A percentile compares a stretch with the other conserved stretches of the same genome.
These are phyloP conservation scores for Skeletonema menzelii DNA, from an alignment of 108 stramenopile species.

Conservation along the genomic window DNA sequence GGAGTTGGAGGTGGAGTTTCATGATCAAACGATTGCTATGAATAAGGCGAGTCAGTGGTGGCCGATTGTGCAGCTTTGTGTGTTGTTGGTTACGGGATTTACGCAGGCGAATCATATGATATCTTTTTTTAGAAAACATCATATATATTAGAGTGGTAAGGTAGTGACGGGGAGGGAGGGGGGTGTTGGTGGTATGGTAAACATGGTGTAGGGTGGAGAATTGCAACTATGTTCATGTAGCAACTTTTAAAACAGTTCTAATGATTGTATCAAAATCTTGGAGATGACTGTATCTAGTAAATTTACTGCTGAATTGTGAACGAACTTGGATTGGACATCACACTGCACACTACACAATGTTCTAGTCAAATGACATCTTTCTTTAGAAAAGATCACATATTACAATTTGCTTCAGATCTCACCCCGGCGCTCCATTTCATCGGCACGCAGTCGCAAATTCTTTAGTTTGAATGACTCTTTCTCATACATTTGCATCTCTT, in stretches of 20 bases:
- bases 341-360: too few species aligned
- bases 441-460: conserved; percentile 50
- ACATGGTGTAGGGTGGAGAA: not conserved
- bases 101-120: conserved; percentile 85
- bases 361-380: too few species aligned
- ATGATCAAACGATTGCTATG: conserved; percentile 74
- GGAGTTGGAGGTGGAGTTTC: conserved; percentile 74
- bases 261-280: too few species aligned
- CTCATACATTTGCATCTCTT: conserved; percentile 36
- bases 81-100: conserved; percentile 79
- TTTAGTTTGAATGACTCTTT: conserved; percentile 57
- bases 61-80: conserved; percentile 82
- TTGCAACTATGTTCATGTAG: too few species aligned
- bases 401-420: conserved; percentile 30
- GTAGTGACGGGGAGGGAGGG: not conserved
- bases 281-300: too few species aligned
- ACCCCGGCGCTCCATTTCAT: conserved; percentile 69
- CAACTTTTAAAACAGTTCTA: too few species aligned
- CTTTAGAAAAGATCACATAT: too few species aligned
- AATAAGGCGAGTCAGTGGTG: conserved; percentile 80
- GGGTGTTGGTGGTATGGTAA: not conserved
- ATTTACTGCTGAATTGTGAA: too few species aligned
- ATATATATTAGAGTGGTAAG: conserved; percentile 59
- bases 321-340: too few species aligned
- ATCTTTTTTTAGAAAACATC: conserved; percentile 73